Conservation (phyloP, 164 flowering plant species). For the Annona squamosa region DNA sequence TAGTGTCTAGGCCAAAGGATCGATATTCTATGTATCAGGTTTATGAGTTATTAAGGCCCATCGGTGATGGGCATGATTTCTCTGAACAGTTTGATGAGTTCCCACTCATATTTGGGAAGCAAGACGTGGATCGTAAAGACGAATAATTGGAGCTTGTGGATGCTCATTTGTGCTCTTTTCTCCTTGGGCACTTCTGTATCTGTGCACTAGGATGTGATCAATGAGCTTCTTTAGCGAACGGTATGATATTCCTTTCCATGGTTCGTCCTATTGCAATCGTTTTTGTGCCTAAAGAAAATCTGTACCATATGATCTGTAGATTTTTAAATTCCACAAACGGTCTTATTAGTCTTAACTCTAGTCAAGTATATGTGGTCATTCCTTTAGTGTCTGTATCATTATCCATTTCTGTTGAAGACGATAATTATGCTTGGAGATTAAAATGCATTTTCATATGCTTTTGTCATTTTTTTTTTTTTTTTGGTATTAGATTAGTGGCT, state of each 20-base stretch:
- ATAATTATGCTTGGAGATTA: conserved; percentile 4
- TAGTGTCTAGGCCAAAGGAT: conserved; percentile 56
- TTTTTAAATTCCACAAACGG: conserved; percentile 1
- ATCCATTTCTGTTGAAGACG: conserved; percentile 5
- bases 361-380: conserved; percentile 4
- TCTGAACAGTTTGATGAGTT: conserved; percentile 54
- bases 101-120: conserved; percentile 36
- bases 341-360: conserved; percentile 5
- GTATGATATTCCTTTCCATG: conserved; percentile 14
- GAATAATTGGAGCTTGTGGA: conserved; percentile 8
- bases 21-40: conserved; percentile 52
- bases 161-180: neutral
- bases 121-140: conserved; percentile 24
- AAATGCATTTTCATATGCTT: conserved; percentile 4
- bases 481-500: neutral
- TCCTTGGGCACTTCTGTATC: neutral
- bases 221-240: conserved; percentile 9
- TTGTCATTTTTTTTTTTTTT: neutral
- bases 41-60: conserved; percentile 41
- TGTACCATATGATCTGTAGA: conserved; percentile 15
- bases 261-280: conserved; percentile 6
- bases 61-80: conserved; percentile 35
- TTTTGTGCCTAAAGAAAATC: conserved; percentile 5
- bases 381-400: conserved; percentile 4
- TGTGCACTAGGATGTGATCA: conserved; percentile 1